Evolutionary conservation across 257 asterid species (phyloP).

Genomic region (Solanum acaule): DNA sequence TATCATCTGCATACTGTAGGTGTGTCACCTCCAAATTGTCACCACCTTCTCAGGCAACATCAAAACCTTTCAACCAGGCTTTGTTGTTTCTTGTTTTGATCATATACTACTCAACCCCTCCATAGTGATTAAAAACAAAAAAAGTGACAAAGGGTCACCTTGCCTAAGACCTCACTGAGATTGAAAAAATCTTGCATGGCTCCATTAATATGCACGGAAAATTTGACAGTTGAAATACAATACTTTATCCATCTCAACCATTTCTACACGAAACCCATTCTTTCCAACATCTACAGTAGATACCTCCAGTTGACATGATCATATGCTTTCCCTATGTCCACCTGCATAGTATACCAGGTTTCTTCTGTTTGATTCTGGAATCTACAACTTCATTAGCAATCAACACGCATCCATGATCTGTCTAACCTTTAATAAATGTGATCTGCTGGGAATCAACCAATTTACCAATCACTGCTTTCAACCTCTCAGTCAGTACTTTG

Average conservation of each 20-base stretch:
- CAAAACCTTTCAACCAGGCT: background rate
- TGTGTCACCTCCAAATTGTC: background rate
- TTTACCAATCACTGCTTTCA: background rate
- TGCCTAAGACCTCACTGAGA: background rate
- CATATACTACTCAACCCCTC: background rate
- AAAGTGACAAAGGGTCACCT: background rate
- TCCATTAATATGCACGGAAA: background rate
- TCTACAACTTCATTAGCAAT: background rate
- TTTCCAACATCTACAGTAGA: background rate
- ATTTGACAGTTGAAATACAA: background rate
- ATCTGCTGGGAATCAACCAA: background rate
- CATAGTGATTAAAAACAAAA: background rate
- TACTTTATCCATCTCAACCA: background rate
- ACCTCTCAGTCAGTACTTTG: background rate
- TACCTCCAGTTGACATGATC: background rate
- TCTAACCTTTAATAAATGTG: background rate
- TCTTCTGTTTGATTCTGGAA: background rate
- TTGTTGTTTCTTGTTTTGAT: background rate
- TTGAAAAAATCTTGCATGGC: background rate
- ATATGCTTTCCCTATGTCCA: background rate
- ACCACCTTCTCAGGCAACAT: background rate
- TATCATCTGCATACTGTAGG: background rate
- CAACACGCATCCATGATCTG: background rate
- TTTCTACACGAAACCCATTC: background rate
- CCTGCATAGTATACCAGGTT: background rate